Evolutionary conservation across 2,329 filamentous ascomycete genomes (phyloP).

Genomic region (Aspergillus hiratsukae): DNA sequence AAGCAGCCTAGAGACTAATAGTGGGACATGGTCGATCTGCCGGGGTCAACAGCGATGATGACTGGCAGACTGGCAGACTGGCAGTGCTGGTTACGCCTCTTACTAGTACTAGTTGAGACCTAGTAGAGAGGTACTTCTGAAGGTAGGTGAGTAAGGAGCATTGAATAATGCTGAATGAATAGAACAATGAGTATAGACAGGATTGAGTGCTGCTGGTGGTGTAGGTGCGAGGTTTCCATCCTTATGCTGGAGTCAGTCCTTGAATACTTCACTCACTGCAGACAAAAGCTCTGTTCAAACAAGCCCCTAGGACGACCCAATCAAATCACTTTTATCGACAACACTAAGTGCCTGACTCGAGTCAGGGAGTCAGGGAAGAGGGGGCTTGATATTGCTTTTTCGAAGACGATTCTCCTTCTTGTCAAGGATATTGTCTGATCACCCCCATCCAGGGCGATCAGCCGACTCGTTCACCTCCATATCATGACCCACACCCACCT

Average conservation of each 20-base stretch:
- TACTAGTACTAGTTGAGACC: neutral
- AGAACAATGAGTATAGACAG: neutral
- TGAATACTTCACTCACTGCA: too few relatives aligned
- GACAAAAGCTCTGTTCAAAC: too few relatives aligned
- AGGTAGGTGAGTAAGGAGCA: neutral
- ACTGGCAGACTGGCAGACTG: conserved; percentile 3
- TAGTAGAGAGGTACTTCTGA: too few relatives aligned
- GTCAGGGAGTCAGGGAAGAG: neutral
- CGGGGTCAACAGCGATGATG: conserved; percentile 1
- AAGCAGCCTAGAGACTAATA: neutral
- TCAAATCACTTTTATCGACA: neutral
- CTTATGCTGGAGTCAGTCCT: neutral
- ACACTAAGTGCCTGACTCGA: neutral
- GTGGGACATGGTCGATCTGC: neutral
- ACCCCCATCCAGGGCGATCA: conserved; percentile 2
- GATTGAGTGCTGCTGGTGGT: neutral
- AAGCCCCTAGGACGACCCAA: too few relatives aligned
- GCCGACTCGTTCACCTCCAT: conserved; percentile 7
- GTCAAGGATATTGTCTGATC: neutral
- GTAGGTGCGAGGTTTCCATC: neutral
- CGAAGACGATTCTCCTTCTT: neutral
- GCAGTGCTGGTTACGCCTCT: neutral
- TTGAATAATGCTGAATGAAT: neutral
- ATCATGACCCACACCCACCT: neutral
- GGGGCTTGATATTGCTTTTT: neutral